A percentile compares a stretch with the other conserved stretches of the same genome.
Evolutionary conservation across 2,329 filamentous ascomycete genomes (phyloP).

Genomic region (Drechslerella coelobrocha): DNA sequence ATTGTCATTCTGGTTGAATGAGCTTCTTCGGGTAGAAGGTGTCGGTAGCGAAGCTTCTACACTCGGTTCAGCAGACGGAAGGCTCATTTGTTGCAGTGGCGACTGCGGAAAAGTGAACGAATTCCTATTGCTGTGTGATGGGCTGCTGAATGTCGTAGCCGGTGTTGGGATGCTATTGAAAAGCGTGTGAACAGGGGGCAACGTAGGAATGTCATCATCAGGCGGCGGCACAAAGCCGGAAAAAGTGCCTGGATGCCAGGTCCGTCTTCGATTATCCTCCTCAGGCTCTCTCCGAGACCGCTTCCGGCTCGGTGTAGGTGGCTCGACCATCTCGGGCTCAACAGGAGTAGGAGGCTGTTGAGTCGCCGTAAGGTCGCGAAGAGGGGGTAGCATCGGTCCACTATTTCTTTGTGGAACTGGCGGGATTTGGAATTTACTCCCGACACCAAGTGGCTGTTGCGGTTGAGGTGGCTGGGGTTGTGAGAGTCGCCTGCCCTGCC

Average conservation of each 20-base stretch:
- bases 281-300: constrained; percentile 49
- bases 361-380: constrained; percentile 35
- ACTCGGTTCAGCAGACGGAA: constrained; percentile 31
- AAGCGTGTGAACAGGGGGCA: constrained; percentile 43
- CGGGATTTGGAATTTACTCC: constrained; percentile 39
- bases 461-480: constrained; percentile 27
- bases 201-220: constrained; percentile 40
- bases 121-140: constrained; percentile 49
- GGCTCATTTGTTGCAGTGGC: constrained; percentile 46
- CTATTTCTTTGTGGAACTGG: constrained; percentile 40
- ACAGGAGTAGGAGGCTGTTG: constrained; percentile 48
- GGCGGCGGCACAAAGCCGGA: constrained; percentile 48
- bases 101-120: constrained; percentile 50
- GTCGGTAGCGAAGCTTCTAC: constrained; percentile 36
- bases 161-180: constrained; percentile 49
- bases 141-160: constrained; percentile 49
- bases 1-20: constrained; percentile 42
- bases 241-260: constrained; percentile 54
- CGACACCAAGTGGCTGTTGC: constrained; percentile 26
- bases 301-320: constrained; percentile 49
- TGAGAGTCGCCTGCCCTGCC: constrained; percentile 45
- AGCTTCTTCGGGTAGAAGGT: constrained; percentile 41
- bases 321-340: constrained; percentile 48
- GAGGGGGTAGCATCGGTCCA: constrained; percentile 43
- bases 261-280: constrained; percentile 54